Base-by-base conservation (phyloP, 768 basidiomycete species). In the Flagelloscypha sp. region DNA sequence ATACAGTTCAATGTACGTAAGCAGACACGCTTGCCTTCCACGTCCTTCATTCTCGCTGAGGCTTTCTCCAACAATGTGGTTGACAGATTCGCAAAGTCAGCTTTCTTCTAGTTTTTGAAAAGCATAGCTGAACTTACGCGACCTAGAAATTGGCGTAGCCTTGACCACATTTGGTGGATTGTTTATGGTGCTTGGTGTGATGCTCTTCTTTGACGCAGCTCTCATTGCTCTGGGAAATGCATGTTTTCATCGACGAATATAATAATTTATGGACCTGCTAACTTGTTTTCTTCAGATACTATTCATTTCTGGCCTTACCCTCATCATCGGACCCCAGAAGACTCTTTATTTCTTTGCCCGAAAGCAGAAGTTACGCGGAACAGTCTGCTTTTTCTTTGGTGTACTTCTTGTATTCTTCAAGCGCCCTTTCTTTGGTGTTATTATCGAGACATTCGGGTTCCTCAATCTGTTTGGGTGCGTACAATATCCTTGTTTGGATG, bases 311-410 rank as follows among this genome's bases (percentile, higher is more conserved):
- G 95, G 95, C 32, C 70, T 99, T 38, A 94, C 93, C 6, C 72
- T 98, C 43, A 94, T 98, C 63, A 98, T 99, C 46, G 95, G 90
- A 4, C 90, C 92, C 6, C 80, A 85, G 45, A 98, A 97, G 66
- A 95, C 92, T 13, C 93, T 95, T 63, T 88, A 89, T 61, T 98
- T 99, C 67, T 98, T 99, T 61, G 85, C 93, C 21, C 77, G 95
- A 42, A 85, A 76, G 55, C 86, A 98, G 59, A 99, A 99, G 61
- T 62, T 97, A 44, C 76, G 95, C 12, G 95, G 95, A 28, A 84
- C 87, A 5, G 44, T 72, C 31, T 92, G 88, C 55, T 94, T 94
- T 67, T 55, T 94, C 25, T 86, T 85, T 20, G 90, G 90, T 11
- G 83, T 98, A 44, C 53, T 89, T 11, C 79, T 99, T 42, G 92